Evolutionary conservation across 2,329 filamentous ascomycete species (phyloP), one percentile per base, ranked within the genome.

Genomic region (Ceratocystis huliohia): DNA sequence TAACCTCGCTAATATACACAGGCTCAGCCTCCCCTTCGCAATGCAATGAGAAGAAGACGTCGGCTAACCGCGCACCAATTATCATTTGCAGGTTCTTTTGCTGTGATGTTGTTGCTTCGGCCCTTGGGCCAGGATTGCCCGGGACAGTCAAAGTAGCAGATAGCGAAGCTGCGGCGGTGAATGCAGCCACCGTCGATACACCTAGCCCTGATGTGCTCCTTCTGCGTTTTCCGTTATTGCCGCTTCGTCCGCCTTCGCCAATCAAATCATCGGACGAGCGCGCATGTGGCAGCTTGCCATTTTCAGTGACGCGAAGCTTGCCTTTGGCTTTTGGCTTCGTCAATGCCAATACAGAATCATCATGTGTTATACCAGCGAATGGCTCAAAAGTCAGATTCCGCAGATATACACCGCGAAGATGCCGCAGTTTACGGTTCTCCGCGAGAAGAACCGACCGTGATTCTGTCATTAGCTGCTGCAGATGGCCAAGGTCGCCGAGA

Each of bases 1-100:
- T 83, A 25, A 88, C 80, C 76, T 97, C 93, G 72, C 91, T 96
- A 71, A 96, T 84, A 74, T 96, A 96, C n/a, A 96, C 77, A 0
- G 93, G 91, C 17, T 90, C 86, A 61, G 81, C 76, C 64, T 84
- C 76, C 2, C 77, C 82, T 1, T 83, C 78, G 20, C 56, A 53
- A 74, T 96, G 92, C 64, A 96, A 74, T 2, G 90, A 89, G 75
- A 96, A 94, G 80, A 96, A 96, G 17, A 87, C 86, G 76, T 96
- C 88, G n/a, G 87, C 90, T 33, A 88, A 84, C 6, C 89, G 82
- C 70, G 86, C 81, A 74, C 94, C 88, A 44, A 86, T 83, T 7
- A 88, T 84, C 71, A 86, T 81, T 73, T 91, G 87, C 64, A 94
- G 77, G 72, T 84, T 85, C 73, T 84, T 83, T 77, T 93, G 89